Evolutionary conservation across 805 yeast genomes (phyloP).

Genomic region (Yueomyces sp.): DNA sequence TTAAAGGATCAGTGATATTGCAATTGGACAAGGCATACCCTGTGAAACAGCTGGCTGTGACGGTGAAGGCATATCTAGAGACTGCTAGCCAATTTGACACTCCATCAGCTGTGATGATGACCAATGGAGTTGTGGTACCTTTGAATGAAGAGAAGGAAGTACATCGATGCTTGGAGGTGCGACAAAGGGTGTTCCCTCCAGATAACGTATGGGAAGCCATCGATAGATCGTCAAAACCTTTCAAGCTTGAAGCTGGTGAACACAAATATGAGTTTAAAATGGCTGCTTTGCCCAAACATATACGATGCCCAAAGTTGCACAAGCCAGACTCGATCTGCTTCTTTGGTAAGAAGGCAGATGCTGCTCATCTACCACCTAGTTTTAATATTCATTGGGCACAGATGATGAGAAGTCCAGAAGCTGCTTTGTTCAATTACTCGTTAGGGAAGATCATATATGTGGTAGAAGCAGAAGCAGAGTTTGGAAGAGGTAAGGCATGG

Average conservation of each 20-base stretch:
- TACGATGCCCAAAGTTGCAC: slow-evolving; percentile 16
- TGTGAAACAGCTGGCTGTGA: slow-evolving; percentile 33
- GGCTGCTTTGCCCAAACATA: slow-evolving; percentile 14
- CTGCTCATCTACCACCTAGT: slow-evolving; percentile 18
- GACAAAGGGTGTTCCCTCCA: slow-evolving; percentile 20
- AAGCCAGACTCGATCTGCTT: slow-evolving; percentile 10
- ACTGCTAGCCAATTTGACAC: slow-evolving; percentile 16
- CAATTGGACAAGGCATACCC: slow-evolving; percentile 14
- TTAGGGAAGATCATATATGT: slow-evolving; percentile 18
- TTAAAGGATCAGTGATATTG: slow-evolving; percentile 17
- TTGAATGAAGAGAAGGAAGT: slow-evolving; percentile 16
- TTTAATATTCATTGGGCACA: slow-evolving; percentile 17
- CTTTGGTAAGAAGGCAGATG: slow-evolving; percentile 1
- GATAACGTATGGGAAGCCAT: slow-evolving; percentile 22
- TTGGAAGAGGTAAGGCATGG: slow-evolving; percentile 20
- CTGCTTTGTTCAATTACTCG: slow-evolving; percentile 16
- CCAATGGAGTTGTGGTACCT: slow-evolving; percentile 15
- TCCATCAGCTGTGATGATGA: slow-evolving; percentile 8
- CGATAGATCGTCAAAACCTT: slow-evolving; percentile 18
- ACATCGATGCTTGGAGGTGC: slow-evolving; percentile 12
- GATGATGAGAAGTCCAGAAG: slow-evolving; percentile 12
- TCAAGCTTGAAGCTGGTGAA: slow-evolving; percentile 17
- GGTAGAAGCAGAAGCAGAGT: slow-evolving; percentile 15
- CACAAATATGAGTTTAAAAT: slow-evolving; percentile 17
- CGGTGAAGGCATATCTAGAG: slow-evolving; percentile 29